Evolutionary conservation across 371 early-diverging fungal species (phyloP).

Genomic region (Mortierella sp.): DNA sequence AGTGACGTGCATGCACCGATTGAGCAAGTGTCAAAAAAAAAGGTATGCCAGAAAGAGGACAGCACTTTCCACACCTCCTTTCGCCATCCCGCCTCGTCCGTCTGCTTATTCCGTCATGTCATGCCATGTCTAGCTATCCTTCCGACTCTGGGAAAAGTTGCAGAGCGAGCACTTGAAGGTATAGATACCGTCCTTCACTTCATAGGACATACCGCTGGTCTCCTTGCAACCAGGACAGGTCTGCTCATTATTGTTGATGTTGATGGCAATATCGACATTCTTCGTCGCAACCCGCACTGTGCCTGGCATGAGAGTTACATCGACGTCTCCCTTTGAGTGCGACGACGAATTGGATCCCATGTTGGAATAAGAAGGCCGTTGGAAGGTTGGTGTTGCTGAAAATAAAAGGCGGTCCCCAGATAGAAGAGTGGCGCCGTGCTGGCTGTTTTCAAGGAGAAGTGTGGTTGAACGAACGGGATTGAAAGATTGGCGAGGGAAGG

Average conservation of each 20-base stretch:
- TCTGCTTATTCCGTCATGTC: neutral
- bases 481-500: too few species aligned
- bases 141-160: neutral
- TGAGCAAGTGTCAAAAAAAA: too few species aligned
- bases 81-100: neutral
- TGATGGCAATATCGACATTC: neutral
- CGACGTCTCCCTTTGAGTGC: neutral
- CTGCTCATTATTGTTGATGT: neutral
- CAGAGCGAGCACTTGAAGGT: neutral
- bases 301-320: neutral
- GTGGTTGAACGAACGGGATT: too few species aligned
- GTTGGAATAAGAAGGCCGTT: neutral
- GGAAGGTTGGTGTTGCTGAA: neutral
- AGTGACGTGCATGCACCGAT: too few species aligned
- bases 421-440: neutral
- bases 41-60: neutral
- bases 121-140: neutral
- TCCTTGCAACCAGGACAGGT: neutral
- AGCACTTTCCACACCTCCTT: neutral
- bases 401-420: neutral
- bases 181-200: neutral
- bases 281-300: neutral
- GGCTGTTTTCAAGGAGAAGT: too few species aligned
- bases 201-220: neutral
- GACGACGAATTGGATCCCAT: neutral